phyloP scores from a whole-genome alignment of 495 filamentous ascomycete species.

The Durotheca rogersii region DNA sequence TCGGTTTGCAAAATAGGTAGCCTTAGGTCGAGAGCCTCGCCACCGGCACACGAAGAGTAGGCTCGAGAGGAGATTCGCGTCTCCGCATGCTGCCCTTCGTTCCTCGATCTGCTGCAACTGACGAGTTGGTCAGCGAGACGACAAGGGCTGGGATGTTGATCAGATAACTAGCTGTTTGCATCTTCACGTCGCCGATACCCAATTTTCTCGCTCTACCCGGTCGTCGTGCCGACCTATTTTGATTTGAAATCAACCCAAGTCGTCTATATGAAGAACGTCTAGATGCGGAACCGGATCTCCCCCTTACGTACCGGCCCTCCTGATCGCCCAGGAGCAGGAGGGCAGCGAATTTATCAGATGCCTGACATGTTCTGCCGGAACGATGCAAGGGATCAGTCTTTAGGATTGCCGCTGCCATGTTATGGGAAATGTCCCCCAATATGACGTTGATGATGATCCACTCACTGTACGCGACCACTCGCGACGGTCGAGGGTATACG shows the following conservation, averaged over 20 bases:
- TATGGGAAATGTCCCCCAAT: conserved; percentile 6
- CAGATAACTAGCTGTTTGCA: no score
- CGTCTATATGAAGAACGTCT: neutral
- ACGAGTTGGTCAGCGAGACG: no score
- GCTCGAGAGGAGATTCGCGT: no score
- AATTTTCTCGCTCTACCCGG: no score
- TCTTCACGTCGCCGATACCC: no score
- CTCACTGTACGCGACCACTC: neutral
- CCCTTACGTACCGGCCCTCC: conserved; percentile 19
- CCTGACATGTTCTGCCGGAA: conserved; percentile 1
- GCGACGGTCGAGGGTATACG: neutral
- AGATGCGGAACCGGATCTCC: conserved; percentile 2
- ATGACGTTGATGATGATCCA: conserved; percentile 18
- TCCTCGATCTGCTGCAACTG: no score
- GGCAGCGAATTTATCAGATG: neutral
- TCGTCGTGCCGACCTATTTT: no score
- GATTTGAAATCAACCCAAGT: neutral
- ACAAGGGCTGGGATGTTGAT: no score
- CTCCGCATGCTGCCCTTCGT: no score
- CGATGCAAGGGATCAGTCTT: conserved; percentile 25
- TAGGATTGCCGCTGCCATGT: conserved; percentile 1
- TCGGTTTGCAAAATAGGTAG: neutral
- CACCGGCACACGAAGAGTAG: no score
- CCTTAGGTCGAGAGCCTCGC: neutral
- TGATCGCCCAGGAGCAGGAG: conserved; percentile 9